phyloP scores from a whole-genome alignment of 495 filamentous ascomycete species.

The Darksidea phi region DNA sequence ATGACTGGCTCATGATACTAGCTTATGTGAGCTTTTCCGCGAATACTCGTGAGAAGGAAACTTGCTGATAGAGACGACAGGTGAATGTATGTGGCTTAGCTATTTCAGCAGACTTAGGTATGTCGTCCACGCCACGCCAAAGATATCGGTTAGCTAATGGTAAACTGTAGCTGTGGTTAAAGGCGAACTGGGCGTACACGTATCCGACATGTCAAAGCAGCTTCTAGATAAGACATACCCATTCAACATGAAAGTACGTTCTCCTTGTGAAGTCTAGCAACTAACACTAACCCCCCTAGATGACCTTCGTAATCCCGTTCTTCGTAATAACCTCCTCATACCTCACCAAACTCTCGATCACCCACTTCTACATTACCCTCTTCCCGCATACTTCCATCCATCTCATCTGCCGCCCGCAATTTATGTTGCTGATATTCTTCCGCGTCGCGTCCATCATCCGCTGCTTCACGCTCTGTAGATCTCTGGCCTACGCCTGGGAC shows the following conservation, averaged over 20 bases:
- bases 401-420: neutral
- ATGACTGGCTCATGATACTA: slow-evolving; percentile 9
- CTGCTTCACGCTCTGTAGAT: neutral
- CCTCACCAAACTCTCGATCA: slow-evolving; percentile 5
- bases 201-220: neutral
- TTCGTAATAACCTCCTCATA: neutral
- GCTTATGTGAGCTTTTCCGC: neutral
- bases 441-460: neutral
- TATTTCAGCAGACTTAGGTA: neutral
- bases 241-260: neutral
- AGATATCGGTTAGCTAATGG: neutral
- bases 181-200: neutral
- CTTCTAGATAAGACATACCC: neutral
- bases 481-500: slow-evolving; percentile 1
- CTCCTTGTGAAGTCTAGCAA: neutral
- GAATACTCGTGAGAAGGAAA: neutral
- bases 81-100: neutral
- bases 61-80: neutral
- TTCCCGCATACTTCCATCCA: neutral
- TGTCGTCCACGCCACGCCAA: neutral
- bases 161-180: neutral
- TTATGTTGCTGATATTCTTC: neutral
- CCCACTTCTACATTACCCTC: slow-evolving; percentile 7
- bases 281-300: neutral
- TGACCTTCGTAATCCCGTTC: neutral